Evolutionary conservation across 352 stramenopile species (phyloP).

Genomic region (Phytophthora ramorum): DNA sequence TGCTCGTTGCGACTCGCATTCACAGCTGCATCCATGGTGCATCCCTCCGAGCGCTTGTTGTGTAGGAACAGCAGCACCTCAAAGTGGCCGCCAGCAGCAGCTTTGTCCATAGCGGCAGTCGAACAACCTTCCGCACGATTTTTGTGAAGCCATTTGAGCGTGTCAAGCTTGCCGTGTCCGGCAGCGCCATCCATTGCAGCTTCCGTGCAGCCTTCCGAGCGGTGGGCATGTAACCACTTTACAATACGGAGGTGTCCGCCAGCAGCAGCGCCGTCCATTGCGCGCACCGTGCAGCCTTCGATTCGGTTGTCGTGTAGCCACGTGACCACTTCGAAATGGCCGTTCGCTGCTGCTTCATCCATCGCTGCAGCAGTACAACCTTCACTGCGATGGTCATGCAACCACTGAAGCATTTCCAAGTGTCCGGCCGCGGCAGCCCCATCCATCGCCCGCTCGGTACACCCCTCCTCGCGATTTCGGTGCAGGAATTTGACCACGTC

Average conservation of each 20-base stretch:
- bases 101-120: conserved; percentile 40
- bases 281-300: conserved; percentile 38
- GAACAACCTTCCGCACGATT: conserved; percentile 43
- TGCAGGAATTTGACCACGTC: conserved; percentile 51
- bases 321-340: conserved; percentile 41
- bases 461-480: conserved; percentile 41
- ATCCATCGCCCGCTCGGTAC: conserved; percentile 39
- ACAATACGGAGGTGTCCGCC: conserved; percentile 36
- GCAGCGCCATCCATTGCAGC: conserved; percentile 50
- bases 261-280: conserved; percentile 39
- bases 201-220: conserved; percentile 40
- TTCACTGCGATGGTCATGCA: conserved; percentile 35
- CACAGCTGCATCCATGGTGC: conserved; percentile 41
- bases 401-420: conserved; percentile 40
- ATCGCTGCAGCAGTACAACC: conserved; percentile 36
- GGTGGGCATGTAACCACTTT: conserved; percentile 42
- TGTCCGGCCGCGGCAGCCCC: conserved; percentile 36
- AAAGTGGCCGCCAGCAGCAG: conserved; percentile 44
- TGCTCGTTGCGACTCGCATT: conserved; percentile 45
- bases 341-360: conserved; percentile 37
- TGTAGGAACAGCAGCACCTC: conserved; percentile 50
- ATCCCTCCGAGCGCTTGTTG: conserved; percentile 32
- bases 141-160: conserved; percentile 39
- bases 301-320: conserved; percentile 39
- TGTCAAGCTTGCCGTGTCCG: conserved; percentile 31